Percentiles rank a stretch among this genome's conserved stretches.
phyloP scores from a whole-genome alignment of 2,329 filamentous ascomycete species.

The Exutisphaerella laricina region DNA sequence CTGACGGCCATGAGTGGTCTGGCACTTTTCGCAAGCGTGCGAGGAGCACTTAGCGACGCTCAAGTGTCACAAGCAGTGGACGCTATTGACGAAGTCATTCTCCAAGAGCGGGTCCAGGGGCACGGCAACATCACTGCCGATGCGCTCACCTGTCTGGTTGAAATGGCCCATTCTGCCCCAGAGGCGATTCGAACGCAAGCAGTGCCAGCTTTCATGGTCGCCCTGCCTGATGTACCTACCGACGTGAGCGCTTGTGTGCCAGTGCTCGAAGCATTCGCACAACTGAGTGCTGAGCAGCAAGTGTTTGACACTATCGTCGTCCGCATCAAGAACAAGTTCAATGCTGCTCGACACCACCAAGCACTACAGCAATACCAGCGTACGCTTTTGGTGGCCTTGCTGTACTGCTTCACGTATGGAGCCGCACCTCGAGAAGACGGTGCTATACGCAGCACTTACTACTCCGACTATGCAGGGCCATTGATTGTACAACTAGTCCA shows the following conservation, averaged over 20 bases:
- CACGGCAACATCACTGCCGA: constrained; percentile 54
- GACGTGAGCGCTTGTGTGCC: constrained; percentile 47
- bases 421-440: constrained; percentile 38
- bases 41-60: constrained; percentile 38
- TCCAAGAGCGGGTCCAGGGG: constrained; percentile 53
- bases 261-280: constrained; percentile 58
- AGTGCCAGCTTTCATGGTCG: constrained; percentile 61
- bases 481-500: constrained; percentile 35
- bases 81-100: constrained; percentile 55
- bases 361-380: constrained; percentile 51
- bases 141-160: constrained; percentile 54
- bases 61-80: constrained; percentile 50
- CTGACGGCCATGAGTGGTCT: constrained; percentile 42
- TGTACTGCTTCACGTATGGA: constrained; percentile 56
- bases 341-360: constrained; percentile 49
- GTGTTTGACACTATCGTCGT: constrained; percentile 60
- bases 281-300: constrained; percentile 57
- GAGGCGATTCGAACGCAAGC: constrained; percentile 59
- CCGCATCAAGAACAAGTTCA: constrained; percentile 58
- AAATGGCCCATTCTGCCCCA: constrained; percentile 58
- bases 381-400: constrained; percentile 55
- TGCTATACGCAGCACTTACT: constrained; percentile 38
- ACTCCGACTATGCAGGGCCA: constrained; percentile 43
- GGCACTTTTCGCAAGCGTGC: constrained; percentile 39
- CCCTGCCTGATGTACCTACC: constrained; percentile 49